Percentiles rank a stretch among this genome's conserved stretches.
phyloP scores from a whole-genome alignment of 2,329 filamentous ascomycete genomes.

The Claviceps sp. region DNA sequence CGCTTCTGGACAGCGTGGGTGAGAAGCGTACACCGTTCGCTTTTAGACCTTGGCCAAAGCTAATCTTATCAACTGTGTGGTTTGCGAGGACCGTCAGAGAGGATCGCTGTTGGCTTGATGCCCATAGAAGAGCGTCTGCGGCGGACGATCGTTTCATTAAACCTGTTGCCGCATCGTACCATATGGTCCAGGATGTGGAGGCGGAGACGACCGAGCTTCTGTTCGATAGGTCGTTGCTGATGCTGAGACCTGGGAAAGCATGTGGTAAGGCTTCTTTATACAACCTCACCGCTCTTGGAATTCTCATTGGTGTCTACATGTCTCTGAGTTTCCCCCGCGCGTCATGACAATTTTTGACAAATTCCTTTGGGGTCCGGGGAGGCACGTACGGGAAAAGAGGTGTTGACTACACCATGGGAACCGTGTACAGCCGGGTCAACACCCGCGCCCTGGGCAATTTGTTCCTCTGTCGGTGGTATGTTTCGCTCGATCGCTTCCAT shows the following conservation, averaged over 20 bases:
- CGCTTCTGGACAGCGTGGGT: conserved; percentile 32
- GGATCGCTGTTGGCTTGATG: conserved; percentile 11
- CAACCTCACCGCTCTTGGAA: conserved; percentile 9
- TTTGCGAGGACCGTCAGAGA: conserved; percentile 19
- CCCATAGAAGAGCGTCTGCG: conserved; percentile 19
- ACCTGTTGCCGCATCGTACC: conserved; percentile 9
- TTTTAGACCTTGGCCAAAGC: conserved; percentile 13
- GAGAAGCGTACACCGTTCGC: conserved; percentile 5
- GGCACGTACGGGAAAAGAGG: conserved; percentile 11
- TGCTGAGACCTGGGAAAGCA: conserved; percentile 9
- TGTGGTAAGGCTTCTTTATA: conserved; percentile 12
- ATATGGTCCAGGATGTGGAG: conserved; percentile 13
- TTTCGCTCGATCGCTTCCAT: conserved; percentile 12
- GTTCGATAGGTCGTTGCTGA: conserved; percentile 13
- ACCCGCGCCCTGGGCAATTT: conserved; percentile 9
- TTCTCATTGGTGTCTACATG: conserved; percentile 10
- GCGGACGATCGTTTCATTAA: conserved; percentile 11
- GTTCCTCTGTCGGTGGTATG: conserved; percentile 8
- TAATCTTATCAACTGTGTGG: conserved; percentile 20
- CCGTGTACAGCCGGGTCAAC: conserved; percentile 19
- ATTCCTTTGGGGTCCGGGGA: neutral
- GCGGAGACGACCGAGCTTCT: conserved; percentile 11
- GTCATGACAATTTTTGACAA: neutral
- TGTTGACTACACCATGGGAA: conserved; percentile 10
- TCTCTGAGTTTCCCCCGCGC: neutral